A percentile compares a stretch with the other conserved stretches of the same genome.
Conservation (phyloP, 306 rosid genomes). For the Lagenaria siceraria region DNA sequence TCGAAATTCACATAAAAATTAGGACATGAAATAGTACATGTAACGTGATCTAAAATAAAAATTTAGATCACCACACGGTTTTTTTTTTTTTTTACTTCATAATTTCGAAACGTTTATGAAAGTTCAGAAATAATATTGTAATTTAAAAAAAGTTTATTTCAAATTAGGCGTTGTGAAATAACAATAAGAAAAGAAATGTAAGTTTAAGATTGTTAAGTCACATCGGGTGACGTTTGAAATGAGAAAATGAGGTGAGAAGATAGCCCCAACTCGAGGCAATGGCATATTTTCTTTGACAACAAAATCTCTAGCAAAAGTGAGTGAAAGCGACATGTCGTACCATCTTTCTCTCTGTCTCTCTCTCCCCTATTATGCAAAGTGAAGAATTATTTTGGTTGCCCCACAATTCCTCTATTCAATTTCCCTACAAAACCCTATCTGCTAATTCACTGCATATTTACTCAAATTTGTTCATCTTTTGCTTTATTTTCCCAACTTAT, state of each 20-base stretch:
- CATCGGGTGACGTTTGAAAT: neutral
- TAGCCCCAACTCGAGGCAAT: slow-evolving; percentile 1
- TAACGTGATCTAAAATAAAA: too few relatives aligned
- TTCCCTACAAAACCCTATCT: neutral
- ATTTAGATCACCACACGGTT: too few relatives aligned
- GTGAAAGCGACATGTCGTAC: slow-evolving; percentile 2
- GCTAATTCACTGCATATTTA: neutral
- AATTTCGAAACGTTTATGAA: too few relatives aligned
- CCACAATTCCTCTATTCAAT: neutral
- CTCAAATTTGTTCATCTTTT: neutral
- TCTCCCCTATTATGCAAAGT: neutral
- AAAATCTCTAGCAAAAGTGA: slow-evolving; percentile 1
- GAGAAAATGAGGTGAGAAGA: neutral
- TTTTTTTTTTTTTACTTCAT: too few relatives aligned
- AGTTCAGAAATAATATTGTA: too few relatives aligned
- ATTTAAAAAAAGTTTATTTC: too few relatives aligned
- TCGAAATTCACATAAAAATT: too few relatives aligned
- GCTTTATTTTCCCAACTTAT: neutral
- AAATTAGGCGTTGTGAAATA: too few relatives aligned
- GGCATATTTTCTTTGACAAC: slow-evolving; percentile 7
- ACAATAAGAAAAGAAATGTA: neutral
- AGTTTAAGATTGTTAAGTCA: neutral
- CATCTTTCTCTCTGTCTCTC: neutral
- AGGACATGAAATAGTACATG: too few relatives aligned
- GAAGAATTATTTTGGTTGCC: neutral